phyloP scores from a whole-genome alignment of 1,284 basidiomycete species.

The Coniferiporia sulphurascens region DNA sequence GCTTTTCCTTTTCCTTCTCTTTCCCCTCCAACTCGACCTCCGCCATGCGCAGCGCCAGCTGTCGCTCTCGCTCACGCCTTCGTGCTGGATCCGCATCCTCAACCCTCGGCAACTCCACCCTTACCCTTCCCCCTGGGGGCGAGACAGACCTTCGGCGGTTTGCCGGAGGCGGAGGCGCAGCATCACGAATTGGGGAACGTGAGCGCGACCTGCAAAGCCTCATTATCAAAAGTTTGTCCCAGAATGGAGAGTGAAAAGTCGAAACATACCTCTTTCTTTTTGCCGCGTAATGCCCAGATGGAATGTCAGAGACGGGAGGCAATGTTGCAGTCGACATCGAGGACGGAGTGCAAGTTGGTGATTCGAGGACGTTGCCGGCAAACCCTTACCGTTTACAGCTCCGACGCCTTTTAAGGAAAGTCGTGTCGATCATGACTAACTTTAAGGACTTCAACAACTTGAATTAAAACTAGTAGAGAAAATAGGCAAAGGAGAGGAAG shows the following conservation, averaged over 20 bases:
- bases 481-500: no score
- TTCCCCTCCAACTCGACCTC: conserved; percentile 66
- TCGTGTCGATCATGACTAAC: background rate
- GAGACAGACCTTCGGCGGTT: conserved; percentile 62
- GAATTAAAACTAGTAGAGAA: no score
- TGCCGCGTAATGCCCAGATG: conserved; percentile 30
- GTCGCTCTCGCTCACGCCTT: conserved; percentile 70
- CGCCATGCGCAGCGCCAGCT: conserved; percentile 68
- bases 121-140: conserved; percentile 35
- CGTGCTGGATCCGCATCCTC: conserved; percentile 75
- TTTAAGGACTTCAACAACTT: background rate
- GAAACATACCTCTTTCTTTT: conserved; percentile 54
- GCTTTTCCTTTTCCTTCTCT: conserved; percentile 45
- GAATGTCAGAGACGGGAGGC: conserved; percentile 31
- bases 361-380: background rate
- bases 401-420: background rate
- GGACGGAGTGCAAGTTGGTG: conserved; percentile 17
- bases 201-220: conserved; percentile 48
- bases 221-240: conserved; percentile 9
- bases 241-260: background rate
- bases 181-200: conserved; percentile 42
- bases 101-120: conserved; percentile 52
- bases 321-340: conserved; percentile 45
- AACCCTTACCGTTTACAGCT: background rate
- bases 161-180: conserved; percentile 57